phyloP scores from a whole-genome alignment of 352 stramenopile species.

The Pilasporangium apinafurcum region DNA sequence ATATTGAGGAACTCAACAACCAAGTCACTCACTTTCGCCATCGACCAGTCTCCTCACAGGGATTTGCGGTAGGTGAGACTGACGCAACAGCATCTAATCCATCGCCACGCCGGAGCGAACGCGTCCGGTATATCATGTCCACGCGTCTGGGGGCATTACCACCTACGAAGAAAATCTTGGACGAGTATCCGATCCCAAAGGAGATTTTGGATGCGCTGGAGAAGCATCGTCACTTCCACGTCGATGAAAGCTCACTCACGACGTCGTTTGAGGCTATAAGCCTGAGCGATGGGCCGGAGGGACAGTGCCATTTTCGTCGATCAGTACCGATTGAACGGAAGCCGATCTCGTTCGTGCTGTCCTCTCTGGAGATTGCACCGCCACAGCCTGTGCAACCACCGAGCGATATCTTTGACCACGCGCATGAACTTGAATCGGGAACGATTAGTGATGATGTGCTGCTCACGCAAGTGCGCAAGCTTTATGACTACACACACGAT shows the following conservation, averaged over 20 bases:
- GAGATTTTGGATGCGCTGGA: constrained; percentile 60
- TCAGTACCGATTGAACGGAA: constrained; percentile 57
- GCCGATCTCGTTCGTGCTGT: constrained; percentile 62
- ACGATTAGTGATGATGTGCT: constrained; percentile 44
- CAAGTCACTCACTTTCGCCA: constrained; percentile 53
- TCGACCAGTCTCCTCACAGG: constrained; percentile 35
- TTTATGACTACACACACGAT: constrained; percentile 65
- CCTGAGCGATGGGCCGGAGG: constrained; percentile 12
- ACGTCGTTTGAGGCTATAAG: constrained; percentile 46
- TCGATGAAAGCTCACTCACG: constrained; percentile 52
- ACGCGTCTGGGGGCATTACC: constrained; percentile 39
- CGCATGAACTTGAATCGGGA: constrained; percentile 32
- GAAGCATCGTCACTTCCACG: constrained; percentile 51
- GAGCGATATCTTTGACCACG: constrained; percentile 65
- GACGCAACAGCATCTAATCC: constrained; percentile 28
- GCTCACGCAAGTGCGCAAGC: constrained; percentile 50
- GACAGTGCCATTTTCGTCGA: constrained; percentile 55
- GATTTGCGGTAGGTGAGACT: too few relatives aligned
- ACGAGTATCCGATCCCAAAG: constrained; percentile 67
- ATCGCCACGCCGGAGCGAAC: constrained; percentile 23
- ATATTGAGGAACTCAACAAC: constrained; percentile 9
- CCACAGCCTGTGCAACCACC: constrained; percentile 39
- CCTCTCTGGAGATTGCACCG: constrained; percentile 37
- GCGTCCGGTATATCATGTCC: constrained; percentile 72
- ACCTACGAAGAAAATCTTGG: constrained; percentile 58